Percentiles rank a stretch among this genome's conserved stretches.
Evolutionary conservation across 768 basidiomycete species (phyloP).

Genomic region (Tephrocybe sp.): DNA sequence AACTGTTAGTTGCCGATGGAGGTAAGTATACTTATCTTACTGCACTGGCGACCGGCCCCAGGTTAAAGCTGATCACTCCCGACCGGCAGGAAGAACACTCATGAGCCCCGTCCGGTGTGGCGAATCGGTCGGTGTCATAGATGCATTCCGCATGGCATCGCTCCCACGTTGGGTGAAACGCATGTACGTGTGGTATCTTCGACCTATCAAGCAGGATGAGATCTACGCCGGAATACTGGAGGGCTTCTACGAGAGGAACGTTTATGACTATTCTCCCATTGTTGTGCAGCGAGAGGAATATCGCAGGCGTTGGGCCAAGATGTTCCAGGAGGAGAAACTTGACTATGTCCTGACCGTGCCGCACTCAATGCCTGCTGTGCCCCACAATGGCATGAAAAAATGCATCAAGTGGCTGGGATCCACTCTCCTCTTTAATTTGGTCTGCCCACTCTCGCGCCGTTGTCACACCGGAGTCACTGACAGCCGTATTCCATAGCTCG

Average conservation of each 20-base stretch:
- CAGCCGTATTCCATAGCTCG: conserved; percentile 34
- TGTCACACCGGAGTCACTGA: neutral
- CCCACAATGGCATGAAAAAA: conserved; percentile 51
- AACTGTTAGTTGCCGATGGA: conserved; percentile 52
- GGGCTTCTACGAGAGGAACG: conserved; percentile 41
- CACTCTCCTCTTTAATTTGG: conserved; percentile 63
- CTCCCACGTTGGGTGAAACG: conserved; percentile 47
- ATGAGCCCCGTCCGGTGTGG: conserved; percentile 9
- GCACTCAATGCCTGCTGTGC: conserved; percentile 56
- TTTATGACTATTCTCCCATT: conserved; percentile 46
- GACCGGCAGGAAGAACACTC: conserved; percentile 9
- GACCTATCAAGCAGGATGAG: conserved; percentile 50
- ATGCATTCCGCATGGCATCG: conserved; percentile 36
- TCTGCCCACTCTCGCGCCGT: conserved; percentile 22
- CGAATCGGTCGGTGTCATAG: conserved; percentile 15
- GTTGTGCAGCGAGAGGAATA: conserved; percentile 47
- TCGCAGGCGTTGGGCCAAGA: conserved; percentile 41
- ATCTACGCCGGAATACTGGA: conserved; percentile 55
- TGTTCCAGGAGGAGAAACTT: conserved; percentile 39
- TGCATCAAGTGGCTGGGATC: conserved; percentile 56
- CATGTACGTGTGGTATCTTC: conserved; percentile 50
- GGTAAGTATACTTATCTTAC: conserved; percentile 23
- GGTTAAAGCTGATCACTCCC: neutral
- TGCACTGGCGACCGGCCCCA: too few relatives aligned
- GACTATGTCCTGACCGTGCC: conserved; percentile 64